Conservation (phyloP, 1,284 basidiomycete species). For the Golubevia sp. region DNA sequence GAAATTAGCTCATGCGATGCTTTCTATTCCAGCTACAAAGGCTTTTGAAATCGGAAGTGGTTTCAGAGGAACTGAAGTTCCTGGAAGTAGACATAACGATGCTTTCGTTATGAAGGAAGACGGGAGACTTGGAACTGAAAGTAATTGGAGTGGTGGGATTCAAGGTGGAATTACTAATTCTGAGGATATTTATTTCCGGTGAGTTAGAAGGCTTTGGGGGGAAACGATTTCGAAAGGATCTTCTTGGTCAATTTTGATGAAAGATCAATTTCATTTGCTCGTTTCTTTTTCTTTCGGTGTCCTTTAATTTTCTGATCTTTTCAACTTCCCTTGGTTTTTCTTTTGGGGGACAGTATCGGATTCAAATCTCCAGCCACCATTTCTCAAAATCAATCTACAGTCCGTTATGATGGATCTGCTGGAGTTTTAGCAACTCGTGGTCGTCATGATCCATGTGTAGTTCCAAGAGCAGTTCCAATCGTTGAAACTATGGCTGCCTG, state of each 20-base stretch:
- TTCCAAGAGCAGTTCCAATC: constrained; percentile 92
- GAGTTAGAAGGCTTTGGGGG: constrained; percentile 49
- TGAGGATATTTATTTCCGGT: constrained; percentile 97
- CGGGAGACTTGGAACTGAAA: constrained; percentile 78
- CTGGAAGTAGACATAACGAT: constrained; percentile 93
- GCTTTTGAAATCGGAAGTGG: constrained; percentile 98
- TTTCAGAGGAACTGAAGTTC: constrained; percentile 92
- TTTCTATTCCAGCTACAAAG: constrained; percentile 98
- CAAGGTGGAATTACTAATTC: constrained; percentile 98
- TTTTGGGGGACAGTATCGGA: constrained; percentile 70
- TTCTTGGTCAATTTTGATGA: background rate
- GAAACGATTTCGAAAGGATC: background rate
- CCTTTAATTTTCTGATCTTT: background rate
- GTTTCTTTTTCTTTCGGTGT: constrained; percentile 1
- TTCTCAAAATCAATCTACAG: constrained; percentile 85
- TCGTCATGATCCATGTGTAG: constrained; percentile 96
- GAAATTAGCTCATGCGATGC: constrained; percentile 93
- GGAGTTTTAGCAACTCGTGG: constrained; percentile 89
- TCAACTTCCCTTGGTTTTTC: background rate
- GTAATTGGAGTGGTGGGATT: constrained; percentile 96
- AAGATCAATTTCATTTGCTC: background rate
- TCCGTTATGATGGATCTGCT: constrained; percentile 85
- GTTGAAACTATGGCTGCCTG: constrained; percentile 97
- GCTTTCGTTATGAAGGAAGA: constrained; percentile 74
- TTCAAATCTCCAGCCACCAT: constrained; percentile 99